phyloP scores from a whole-genome alignment of 441 rosid species.

The Daphne laureola region DNA sequence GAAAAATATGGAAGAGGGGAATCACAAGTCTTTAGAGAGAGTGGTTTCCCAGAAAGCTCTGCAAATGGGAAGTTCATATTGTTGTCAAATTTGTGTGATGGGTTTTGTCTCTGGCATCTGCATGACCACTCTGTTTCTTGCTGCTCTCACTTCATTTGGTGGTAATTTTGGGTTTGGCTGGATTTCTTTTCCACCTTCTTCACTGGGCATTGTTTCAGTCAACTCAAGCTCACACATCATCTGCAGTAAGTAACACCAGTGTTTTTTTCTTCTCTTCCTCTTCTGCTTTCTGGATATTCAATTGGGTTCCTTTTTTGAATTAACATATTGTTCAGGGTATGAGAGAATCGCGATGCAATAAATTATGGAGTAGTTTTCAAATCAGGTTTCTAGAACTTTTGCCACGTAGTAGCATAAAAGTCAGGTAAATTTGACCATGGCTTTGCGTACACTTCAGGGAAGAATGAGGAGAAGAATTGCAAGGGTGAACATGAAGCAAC shows the following conservation, averaged over 20 bases:
- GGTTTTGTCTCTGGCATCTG: conserved; percentile 87
- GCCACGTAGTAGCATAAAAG: no score
- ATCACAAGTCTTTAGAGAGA: conserved; percentile 64
- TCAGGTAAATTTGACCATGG: no score
- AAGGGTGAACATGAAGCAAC: no score
- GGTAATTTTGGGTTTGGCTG: conserved; percentile 48
- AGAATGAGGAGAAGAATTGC: no score
- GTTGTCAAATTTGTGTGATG: conserved; percentile 85
- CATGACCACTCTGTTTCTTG: conserved; percentile 70
- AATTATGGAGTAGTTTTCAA: no score
- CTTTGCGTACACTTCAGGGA: no score
- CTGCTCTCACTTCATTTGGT: conserved; percentile 65
- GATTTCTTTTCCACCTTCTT: conserved; percentile 39
- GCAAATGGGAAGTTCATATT: conserved; percentile 80
- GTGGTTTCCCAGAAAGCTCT: conserved; percentile 75
- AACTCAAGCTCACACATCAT: conserved; percentile 41
- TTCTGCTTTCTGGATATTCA: not conserved
- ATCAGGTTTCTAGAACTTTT: no score
- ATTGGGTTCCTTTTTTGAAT: not conserved
- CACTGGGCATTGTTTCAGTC: conserved; percentile 33
- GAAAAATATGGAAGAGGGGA: conserved; percentile 30
- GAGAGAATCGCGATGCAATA: no score
- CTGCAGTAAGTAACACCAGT: conserved; percentile 31
- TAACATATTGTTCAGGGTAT: no score
- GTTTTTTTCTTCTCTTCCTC: not conserved